Evolutionary conservation across 176 grass and related monocot genomes (phyloP), one percentile per base, ranked within the genome.

Genomic region (Musa itinerans): DNA sequence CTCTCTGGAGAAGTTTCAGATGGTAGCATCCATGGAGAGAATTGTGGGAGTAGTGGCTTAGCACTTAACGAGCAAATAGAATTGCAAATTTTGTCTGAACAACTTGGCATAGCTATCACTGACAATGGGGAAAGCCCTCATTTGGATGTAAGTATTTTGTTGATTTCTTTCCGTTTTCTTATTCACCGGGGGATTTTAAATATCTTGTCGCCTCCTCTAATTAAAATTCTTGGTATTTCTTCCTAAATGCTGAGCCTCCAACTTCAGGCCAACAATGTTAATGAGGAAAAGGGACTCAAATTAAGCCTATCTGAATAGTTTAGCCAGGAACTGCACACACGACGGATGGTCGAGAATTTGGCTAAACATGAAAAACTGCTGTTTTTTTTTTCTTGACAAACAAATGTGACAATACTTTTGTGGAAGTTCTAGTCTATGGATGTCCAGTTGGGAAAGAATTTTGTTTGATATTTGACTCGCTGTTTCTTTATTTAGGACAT

Each of bases 61-160:
- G 80, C 69, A 78, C 78, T 92, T 67, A 80, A 11, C 9, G 72
- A 96, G 79, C 85, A 88, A 52, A 88, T 92, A 76, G 92, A 96
- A 50, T 84, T 96, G 65, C 85, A 89, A 54, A 62, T 92, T 26
- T 86, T 96, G 63, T 92, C 92, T 67, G 87, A 96, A 79, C 85
- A 96, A 81, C 92, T 96, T 21, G 89, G 89, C 69, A 89, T 92
- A 10, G 69, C 68, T 50, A 84, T 96, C 34, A 88, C 83, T 10
- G 86, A 91, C 50, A 99, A 89, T 51, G 90, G 82, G n/a, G 86
- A 89, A 71, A 92, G 75, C 52, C 89, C 83, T 83, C 71, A 20
- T 17, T 79, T 99, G 79, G 86, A 99, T 85, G 95, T 98, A 83
- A 93, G 86, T 78, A 68, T 21, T 52, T 74, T 1, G 22, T 75